Evolutionary conservation across 23 red algal genomes (phyloP).

Genomic region (Pyropia haitanensis): DNA sequence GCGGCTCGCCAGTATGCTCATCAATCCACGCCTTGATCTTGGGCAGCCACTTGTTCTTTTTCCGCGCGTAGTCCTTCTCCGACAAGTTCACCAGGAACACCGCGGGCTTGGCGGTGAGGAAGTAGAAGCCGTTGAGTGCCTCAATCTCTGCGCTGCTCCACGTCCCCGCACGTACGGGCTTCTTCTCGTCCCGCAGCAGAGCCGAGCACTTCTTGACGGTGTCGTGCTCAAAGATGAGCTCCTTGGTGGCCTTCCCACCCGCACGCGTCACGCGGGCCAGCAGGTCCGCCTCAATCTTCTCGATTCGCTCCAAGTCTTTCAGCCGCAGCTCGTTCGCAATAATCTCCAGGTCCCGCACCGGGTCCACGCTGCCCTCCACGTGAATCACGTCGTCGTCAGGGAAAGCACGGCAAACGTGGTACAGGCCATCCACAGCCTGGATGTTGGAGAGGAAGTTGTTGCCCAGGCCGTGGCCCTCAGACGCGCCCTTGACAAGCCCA

Average conservation of each 20-base stretch:
- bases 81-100: conserved; percentile 86
- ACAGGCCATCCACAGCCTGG: conserved; percentile 90
- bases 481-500: conserved; percentile 84
- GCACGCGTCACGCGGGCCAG: conserved; percentile 45
- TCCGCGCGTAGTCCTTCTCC: conserved; percentile 80
- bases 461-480: conserved; percentile 84
- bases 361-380: conserved; percentile 89
- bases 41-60: conserved; percentile 94
- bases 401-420: conserved; percentile 83
- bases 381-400: conserved; percentile 83
- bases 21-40: conserved; percentile 96
- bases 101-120: conserved; percentile 88
- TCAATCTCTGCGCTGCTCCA: conserved; percentile 87
- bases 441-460: conserved; percentile 92
- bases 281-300: conserved; percentile 50
- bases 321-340: conserved; percentile 76
- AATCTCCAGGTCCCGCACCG: conserved; percentile 78
- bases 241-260: conserved; percentile 78
- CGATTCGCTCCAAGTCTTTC: conserved; percentile 67
- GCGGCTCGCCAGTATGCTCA: conserved; percentile 55
- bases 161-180: conserved; percentile 47
- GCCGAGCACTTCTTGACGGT: conserved; percentile 48
- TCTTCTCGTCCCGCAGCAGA: conserved; percentile 19
- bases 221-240: conserved; percentile 58
- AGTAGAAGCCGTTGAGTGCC: conserved; percentile 74